These are phyloP conservation scores for Xerocomus amazonicus DNA, from an alignment of 1,284 basidiomycete genomes.

Conservation along the genomic window DNA sequence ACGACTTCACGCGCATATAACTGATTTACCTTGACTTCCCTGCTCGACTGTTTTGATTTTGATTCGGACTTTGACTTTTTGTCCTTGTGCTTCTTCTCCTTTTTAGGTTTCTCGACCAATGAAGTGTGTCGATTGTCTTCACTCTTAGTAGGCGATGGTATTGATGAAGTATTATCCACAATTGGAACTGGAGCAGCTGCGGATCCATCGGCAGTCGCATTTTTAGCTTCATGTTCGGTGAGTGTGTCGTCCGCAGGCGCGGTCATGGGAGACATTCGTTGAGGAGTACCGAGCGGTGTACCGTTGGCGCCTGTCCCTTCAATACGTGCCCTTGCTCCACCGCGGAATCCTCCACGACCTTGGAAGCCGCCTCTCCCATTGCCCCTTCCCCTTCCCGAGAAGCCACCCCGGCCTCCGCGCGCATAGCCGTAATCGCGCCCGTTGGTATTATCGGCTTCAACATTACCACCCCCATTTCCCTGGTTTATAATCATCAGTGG, in stretches of 20 bases:
- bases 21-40: slow-evolving; percentile 14
- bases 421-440: not conserved
- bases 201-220: not conserved
- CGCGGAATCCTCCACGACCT: slow-evolving; percentile 20
- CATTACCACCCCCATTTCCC: slow-evolving; percentile 8
- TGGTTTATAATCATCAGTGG: slow-evolving; percentile 12
- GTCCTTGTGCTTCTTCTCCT: slow-evolving; percentile 31
- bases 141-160: not conserved
- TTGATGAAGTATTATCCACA: not conserved
- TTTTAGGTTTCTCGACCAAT: slow-evolving; percentile 10
- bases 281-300: slow-evolving; percentile 63
- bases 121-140: not conserved
- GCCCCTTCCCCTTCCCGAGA: slow-evolving; percentile 29
- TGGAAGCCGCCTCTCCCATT: slow-evolving; percentile 21
- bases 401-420: slow-evolving; percentile 14
- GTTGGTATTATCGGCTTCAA: not conserved
- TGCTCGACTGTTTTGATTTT: slow-evolving; percentile 11
- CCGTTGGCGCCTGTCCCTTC: slow-evolving; percentile 62
- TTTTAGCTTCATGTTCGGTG: not conserved
- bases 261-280: slow-evolving; percentile 44
- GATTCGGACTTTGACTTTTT: slow-evolving; percentile 27
- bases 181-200: not conserved
- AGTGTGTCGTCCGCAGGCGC: slow-evolving; percentile 18
- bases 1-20: slow-evolving; percentile 4
- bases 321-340: slow-evolving; percentile 20